These are phyloP conservation scores for Ceratobasidium sp. DNA, from an alignment of 1,284 basidiomycete genomes.

Conservation along the genomic window DNA sequence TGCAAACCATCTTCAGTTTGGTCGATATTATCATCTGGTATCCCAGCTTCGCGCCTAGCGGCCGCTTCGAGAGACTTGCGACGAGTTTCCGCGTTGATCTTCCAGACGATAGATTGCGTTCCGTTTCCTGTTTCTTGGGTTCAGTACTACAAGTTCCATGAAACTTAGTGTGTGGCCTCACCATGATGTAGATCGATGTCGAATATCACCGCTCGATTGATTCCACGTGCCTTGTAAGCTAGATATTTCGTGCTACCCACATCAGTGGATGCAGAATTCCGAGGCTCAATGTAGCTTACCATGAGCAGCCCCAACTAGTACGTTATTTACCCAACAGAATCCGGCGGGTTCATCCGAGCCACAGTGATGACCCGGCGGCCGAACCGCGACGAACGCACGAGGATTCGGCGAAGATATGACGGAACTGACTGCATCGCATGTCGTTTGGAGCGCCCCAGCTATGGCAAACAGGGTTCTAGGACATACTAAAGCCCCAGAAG, in stretches of 20 bases:
- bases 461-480: slow-evolving; percentile 76
- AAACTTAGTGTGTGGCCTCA: background rate
- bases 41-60: slow-evolving; percentile 51
- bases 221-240: slow-evolving; percentile 84
- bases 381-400: slow-evolving; percentile 82
- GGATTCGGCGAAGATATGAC: slow-evolving; percentile 45
- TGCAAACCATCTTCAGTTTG: slow-evolving; percentile 65
- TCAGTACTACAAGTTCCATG: background rate
- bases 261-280: background rate
- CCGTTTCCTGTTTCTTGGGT: slow-evolving; percentile 73
- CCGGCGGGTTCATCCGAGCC: slow-evolving; percentile 88
- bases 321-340: slow-evolving; percentile 96
- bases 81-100: slow-evolving; percentile 89
- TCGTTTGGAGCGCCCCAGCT: slow-evolving; percentile 78
- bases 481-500: slow-evolving; percentile 64
- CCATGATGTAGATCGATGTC: slow-evolving; percentile 66
- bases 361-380: slow-evolving; percentile 93
- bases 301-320: slow-evolving; percentile 88
- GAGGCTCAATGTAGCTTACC: slow-evolving; percentile 60
- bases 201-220: slow-evolving; percentile 85
- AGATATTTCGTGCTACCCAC: background rate
- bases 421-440: slow-evolving; percentile 85
- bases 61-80: slow-evolving; percentile 66
- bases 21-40: background rate
- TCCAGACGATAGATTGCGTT: slow-evolving; percentile 90